Evolutionary conservation across 2,329 filamentous ascomycete species (phyloP).

Genomic region (Salinomyces thailandicus): DNA sequence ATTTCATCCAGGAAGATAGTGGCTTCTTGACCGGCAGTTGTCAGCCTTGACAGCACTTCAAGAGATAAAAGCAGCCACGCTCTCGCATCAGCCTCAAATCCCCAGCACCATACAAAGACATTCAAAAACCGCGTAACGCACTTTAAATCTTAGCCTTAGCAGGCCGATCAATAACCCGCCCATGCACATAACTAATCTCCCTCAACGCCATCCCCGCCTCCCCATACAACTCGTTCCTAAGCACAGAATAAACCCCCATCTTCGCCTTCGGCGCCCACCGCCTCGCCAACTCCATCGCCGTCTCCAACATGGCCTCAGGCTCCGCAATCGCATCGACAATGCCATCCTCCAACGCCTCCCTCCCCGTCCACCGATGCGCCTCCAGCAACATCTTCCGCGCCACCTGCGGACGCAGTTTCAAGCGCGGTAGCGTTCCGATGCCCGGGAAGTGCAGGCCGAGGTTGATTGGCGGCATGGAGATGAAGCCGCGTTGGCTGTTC

Average conservation of each 20-base stretch:
- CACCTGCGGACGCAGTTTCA: conserved; percentile 43
- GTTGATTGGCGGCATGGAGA: conserved; percentile 45
- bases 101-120: too few species aligned
- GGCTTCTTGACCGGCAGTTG: too few species aligned
- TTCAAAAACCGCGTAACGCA: too few species aligned
- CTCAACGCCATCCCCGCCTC: conserved; percentile 43
- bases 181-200: conserved; percentile 45
- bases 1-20: too few species aligned
- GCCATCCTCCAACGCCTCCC: conserved; percentile 41
- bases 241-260: conserved; percentile 42
- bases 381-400: conserved; percentile 47
- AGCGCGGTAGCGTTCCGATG: conserved; percentile 42
- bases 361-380: conserved; percentile 45
- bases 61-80: too few species aligned
- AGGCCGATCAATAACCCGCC: conserved; percentile 31
- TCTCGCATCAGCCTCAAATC: conserved; percentile 1
- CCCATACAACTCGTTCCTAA: conserved; percentile 44
- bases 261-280: conserved; percentile 33
- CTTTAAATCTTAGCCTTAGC: conserved; percentile 41
- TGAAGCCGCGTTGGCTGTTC: conserved; percentile 38
- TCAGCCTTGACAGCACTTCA: too few species aligned
- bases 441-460: conserved; percentile 47
- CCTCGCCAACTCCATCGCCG: conserved; percentile 35
- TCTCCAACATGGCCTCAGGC: conserved; percentile 40
- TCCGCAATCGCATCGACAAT: conserved; percentile 44